These are phyloP conservation scores for Talaromyces amestolkiae DNA, from an alignment of 2,329 filamentous ascomycete species.

Conservation along the genomic window DNA sequence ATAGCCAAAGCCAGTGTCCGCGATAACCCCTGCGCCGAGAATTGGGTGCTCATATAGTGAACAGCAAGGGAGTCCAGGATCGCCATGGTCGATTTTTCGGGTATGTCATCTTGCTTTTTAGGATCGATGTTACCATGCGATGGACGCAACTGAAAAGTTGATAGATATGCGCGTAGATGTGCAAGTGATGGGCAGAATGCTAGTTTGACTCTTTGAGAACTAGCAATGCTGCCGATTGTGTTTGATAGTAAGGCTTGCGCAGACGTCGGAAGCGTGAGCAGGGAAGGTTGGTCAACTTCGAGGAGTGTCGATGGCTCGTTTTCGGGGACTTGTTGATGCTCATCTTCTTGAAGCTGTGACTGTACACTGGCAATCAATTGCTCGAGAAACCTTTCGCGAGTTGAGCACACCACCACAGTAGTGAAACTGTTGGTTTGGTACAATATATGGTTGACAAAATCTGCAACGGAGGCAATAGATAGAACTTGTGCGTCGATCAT, in stretches of 20 bases:
- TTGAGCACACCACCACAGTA: conserved; percentile 69
- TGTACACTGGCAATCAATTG: conserved; percentile 54
- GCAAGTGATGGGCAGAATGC: conserved; percentile 73
- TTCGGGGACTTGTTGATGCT: conserved; percentile 5
- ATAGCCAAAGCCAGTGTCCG: conserved; percentile 43
- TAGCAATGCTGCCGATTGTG: conserved; percentile 67
- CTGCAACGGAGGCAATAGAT: conserved; percentile 48
- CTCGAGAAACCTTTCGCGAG: conserved; percentile 62
- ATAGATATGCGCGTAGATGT: conserved; percentile 73
- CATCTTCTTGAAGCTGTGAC: background rate
- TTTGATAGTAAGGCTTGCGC: conserved; percentile 51
- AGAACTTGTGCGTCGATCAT: conserved; percentile 20
- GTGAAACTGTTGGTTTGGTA: conserved; percentile 56
- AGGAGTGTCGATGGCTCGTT: background rate
- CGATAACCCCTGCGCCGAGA: conserved; percentile 50
- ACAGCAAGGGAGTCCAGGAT: conserved; percentile 43
- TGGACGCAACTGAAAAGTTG: conserved; percentile 38
- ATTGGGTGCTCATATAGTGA: conserved; percentile 45
- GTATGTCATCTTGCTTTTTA: conserved; percentile 8
- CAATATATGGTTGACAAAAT: conserved; percentile 64
- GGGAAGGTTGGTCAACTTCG: background rate
- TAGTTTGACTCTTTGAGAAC: conserved; percentile 66
- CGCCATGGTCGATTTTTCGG: conserved; percentile 32
- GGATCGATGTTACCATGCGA: background rate
- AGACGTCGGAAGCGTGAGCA: background rate